Evolutionary conservation across 1,284 basidiomycete genomes (phyloP).

Genomic region (Pseudomicrostroma phylloplanum): DNA sequence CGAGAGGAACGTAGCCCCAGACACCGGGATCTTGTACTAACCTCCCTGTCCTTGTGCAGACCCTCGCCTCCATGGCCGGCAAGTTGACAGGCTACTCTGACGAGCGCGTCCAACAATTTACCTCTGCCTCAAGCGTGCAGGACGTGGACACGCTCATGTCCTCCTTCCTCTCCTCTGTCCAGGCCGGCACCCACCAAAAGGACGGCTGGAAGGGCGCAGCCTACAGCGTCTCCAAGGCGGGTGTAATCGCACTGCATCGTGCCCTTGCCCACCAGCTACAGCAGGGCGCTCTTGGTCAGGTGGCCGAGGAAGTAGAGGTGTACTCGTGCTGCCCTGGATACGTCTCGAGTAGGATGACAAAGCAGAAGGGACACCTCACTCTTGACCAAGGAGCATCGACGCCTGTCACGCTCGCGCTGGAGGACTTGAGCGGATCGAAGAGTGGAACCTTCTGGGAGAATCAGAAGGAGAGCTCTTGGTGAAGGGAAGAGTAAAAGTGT

Average conservation of each 20-base stretch:
- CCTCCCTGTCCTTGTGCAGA: constrained; percentile 4
- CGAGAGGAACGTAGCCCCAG: too few relatives aligned
- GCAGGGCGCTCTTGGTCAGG: background rate
- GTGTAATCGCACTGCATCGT: constrained; percentile 31
- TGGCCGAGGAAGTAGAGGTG: constrained; percentile 22
- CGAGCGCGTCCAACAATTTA: constrained; percentile 26
- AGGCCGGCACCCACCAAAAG: constrained; percentile 29
- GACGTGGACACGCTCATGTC: constrained; percentile 30
- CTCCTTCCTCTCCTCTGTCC: constrained; percentile 32
- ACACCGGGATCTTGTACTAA: too few relatives aligned
- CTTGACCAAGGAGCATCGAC: constrained; percentile 44
- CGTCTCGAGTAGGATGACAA: constrained; percentile 44
- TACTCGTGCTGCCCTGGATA: constrained; percentile 46
- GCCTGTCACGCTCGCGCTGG: constrained; percentile 41
- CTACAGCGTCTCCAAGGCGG: constrained; percentile 41
- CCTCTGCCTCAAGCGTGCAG: constrained; percentile 16
- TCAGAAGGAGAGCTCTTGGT: constrained; percentile 5
- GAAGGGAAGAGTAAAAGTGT: background rate
- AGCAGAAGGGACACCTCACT: constrained; percentile 34
- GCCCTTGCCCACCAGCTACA: constrained; percentile 30
- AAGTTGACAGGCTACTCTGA: constrained; percentile 28
- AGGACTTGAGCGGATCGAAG: constrained; percentile 22
- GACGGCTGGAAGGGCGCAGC: constrained; percentile 44
- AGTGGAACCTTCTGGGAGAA: constrained; percentile 14
- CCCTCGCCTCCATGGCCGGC: constrained; percentile 35